A percentile compares a stretch with the other conserved stretches of the same genome.
These are phyloP conservation scores for Torulaspora quercuum DNA, from an alignment of 805 yeast genomes.

Conservation along the genomic window DNA sequence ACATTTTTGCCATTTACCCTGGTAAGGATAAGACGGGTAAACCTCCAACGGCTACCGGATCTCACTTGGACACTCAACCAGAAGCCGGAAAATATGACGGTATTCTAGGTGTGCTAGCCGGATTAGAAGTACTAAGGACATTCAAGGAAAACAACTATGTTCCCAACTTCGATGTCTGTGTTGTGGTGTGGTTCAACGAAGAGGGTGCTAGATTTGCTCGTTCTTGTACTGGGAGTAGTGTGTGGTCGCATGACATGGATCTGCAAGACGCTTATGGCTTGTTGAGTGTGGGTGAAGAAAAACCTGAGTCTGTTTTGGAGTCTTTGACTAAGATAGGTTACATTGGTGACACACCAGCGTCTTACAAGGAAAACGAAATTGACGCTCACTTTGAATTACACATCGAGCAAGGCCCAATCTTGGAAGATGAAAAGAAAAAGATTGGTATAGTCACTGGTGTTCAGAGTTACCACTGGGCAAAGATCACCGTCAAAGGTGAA, in stretches of 20 bases:
- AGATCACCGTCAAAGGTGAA: slow-evolving; percentile 53
- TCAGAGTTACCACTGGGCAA: slow-evolving; percentile 64
- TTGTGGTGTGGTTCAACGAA: slow-evolving; percentile 71
- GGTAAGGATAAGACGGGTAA: slow-evolving; percentile 46
- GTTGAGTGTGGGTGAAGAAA: slow-evolving; percentile 51
- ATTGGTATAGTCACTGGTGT: slow-evolving; percentile 67
- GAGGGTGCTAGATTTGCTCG: slow-evolving; percentile 78
- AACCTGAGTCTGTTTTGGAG: slow-evolving; percentile 47
- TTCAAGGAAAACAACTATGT: slow-evolving; percentile 53
- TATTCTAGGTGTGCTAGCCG: slow-evolving; percentile 62
- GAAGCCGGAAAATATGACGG: slow-evolving; percentile 79
- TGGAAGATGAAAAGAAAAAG: slow-evolving; percentile 52
- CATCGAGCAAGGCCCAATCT: slow-evolving; percentile 73
- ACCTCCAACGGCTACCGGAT: slow-evolving; percentile 63
- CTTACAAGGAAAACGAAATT: slow-evolving; percentile 49
- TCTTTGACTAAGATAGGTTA: slow-evolving; percentile 63
- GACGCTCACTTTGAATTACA: slow-evolving; percentile 72
- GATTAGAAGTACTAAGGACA: slow-evolving; percentile 63
- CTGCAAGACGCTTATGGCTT: slow-evolving; percentile 50
- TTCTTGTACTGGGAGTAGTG: slow-evolving; percentile 62
- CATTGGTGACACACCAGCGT: slow-evolving; percentile 49
- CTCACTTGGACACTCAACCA: slow-evolving; percentile 75
- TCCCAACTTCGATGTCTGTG: slow-evolving; percentile 65
- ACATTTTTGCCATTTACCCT: slow-evolving; percentile 62
- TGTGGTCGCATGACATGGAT: slow-evolving; percentile 55